phyloP scores from a whole-genome alignment of 108 stramenopile genomes.

The Heterococcus sp. region DNA sequence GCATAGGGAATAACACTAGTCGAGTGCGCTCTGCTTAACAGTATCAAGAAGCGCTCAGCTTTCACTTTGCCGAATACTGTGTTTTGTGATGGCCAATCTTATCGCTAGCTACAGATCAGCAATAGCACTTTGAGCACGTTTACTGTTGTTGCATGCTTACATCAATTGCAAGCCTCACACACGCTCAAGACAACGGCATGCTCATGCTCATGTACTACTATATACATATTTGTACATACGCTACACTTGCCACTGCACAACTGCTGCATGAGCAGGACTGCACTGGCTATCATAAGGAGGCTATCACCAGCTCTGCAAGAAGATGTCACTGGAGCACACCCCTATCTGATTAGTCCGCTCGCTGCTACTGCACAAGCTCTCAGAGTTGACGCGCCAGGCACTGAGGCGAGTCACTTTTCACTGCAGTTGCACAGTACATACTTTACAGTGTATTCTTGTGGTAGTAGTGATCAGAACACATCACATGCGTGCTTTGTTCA shows the following conservation, averaged over 20 bases:
- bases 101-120: background rate
- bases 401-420: conserved; percentile 1
- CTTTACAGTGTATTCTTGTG: too few species aligned
- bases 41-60: too few species aligned
- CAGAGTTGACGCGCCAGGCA: conserved; percentile 13
- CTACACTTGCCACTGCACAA: too few species aligned
- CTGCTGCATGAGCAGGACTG: background rate
- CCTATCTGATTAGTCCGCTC: conserved; percentile 34
- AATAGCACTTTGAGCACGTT: background rate
- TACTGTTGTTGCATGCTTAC: background rate
- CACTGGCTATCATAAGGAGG: conserved; percentile 24
- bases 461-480: too few species aligned
- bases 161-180: background rate
- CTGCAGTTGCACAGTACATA: background rate
- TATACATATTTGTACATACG: background rate
- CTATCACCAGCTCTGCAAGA: conserved; percentile 36
- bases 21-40: too few species aligned
- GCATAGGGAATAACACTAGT: background rate
- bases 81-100: background rate
- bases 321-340: conserved; percentile 23
- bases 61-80: background rate
- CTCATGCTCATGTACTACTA: background rate
- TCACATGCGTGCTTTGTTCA: too few species aligned
- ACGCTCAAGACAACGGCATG: background rate
- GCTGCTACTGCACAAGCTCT: conserved; percentile 35